phyloP scores from a whole-genome alignment of 148 eudicot species.

The Fallopia convolvulus region DNA sequence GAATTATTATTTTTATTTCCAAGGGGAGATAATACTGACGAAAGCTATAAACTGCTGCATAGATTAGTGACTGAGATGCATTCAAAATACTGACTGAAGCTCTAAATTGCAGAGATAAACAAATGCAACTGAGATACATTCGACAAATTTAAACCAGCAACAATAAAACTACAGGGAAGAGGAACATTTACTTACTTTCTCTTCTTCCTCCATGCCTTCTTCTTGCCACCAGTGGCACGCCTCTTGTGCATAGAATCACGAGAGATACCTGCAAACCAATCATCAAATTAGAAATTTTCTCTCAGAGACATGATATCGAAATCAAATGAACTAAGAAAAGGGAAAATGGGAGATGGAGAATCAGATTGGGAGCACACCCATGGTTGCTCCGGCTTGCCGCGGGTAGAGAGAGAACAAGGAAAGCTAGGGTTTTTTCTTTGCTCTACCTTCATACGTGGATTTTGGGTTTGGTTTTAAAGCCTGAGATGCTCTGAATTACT shows the following conservation, averaged over 20 bases:
- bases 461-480: neutral
- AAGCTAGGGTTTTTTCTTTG: constrained; percentile 5
- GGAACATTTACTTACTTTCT: constrained; percentile 37
- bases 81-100: too few relatives aligned
- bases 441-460: neutral
- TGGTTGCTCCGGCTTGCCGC: neutral
- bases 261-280: constrained; percentile 42
- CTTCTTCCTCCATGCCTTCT: constrained; percentile 91
- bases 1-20: neutral
- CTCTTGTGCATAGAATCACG: constrained; percentile 85
- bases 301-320: neutral
- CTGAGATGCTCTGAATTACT: neutral
- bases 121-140: neutral
- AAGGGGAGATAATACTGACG: neutral
- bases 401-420: neutral
- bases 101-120: neutral
- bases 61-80: too few relatives aligned
- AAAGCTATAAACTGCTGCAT: too few relatives aligned
- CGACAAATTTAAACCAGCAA: neutral
- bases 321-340: neutral
- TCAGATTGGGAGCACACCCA: neutral
- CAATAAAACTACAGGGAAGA: neutral
- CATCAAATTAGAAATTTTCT: neutral
- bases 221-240: constrained; percentile 83
- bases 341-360: neutral